Conservation (phyloP, 129 eudicot genomes). For the Lonicera japonica region DNA sequence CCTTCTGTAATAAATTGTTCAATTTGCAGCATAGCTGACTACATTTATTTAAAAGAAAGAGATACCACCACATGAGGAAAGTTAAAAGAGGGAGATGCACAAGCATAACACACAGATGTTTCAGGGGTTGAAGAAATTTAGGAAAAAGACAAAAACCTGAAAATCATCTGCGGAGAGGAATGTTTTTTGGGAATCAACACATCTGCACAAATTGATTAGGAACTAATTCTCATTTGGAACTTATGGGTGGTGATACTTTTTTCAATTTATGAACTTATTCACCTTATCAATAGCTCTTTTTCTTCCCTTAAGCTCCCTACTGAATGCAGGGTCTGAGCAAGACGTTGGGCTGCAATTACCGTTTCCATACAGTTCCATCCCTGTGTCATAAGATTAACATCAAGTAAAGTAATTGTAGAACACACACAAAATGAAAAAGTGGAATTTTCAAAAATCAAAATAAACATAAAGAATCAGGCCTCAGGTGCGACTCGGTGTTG, state of each 20-base stretch:
- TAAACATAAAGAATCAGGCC: no score
- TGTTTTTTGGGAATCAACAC: conserved; percentile 58
- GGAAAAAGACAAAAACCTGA: conserved; percentile 40
- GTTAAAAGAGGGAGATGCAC: no score
- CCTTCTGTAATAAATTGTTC: no score
- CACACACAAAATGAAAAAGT: no score
- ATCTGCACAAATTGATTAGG: conserved; percentile 41
- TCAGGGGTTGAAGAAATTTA: no score
- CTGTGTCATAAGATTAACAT: conserved; percentile 24
- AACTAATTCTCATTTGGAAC: background rate
- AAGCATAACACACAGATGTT: no score
- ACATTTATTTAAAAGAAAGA: no score
- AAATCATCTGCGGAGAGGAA: conserved; percentile 67
- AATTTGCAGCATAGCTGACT: no score
- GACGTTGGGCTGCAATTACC: conserved; percentile 75
- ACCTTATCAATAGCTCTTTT: conserved; percentile 69
- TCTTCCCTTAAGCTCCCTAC: conserved; percentile 66
- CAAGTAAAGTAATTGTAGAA: background rate
- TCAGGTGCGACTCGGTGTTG: no score
- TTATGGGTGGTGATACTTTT: background rate
- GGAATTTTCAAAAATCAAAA: no score
- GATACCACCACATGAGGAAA: no score
- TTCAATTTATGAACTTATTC: background rate
- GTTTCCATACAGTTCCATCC: conserved; percentile 89
- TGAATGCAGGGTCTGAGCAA: conserved; percentile 64